These are phyloP conservation scores for Coemansia guatemalensis DNA, from an alignment of 192 early-diverging fungal species.

Conservation along the genomic window DNA sequence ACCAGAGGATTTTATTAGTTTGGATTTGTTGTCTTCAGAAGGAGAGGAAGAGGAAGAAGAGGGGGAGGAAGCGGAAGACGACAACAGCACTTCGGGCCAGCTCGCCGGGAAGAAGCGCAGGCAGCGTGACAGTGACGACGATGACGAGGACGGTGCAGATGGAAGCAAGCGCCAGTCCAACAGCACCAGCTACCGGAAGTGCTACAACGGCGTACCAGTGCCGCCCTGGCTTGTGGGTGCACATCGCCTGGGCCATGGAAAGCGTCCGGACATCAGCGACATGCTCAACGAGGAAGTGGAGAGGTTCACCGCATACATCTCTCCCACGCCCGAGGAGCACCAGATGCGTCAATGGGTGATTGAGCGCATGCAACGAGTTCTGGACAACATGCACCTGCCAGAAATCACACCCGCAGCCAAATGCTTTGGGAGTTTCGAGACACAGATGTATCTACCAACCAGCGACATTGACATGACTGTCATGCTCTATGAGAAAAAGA, in stretches of 20 bases:
- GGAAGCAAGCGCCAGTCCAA: conserved; percentile 4
- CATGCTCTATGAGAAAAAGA: conserved; percentile 28
- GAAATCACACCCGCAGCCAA: conserved; percentile 26
- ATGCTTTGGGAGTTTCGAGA: conserved; percentile 91
- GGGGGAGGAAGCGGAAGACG: neutral
- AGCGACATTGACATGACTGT: conserved; percentile 69
- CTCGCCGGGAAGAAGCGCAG: conserved; percentile 14
- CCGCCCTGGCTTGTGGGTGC: conserved; percentile 49
- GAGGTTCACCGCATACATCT: conserved; percentile 75
- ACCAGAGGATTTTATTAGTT: conserved; percentile 28
- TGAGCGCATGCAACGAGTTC: conserved; percentile 56
- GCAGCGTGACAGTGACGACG: conserved; percentile 8
- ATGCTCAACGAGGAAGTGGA: conserved; percentile 65
- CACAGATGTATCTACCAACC: conserved; percentile 81
- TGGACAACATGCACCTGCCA: conserved; percentile 37
- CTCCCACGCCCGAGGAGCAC: conserved; percentile 81
- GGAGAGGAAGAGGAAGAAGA: conserved; percentile 14
- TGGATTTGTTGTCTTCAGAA: conserved; percentile 18
- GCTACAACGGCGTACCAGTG: conserved; percentile 45
- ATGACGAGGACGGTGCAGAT: neutral
- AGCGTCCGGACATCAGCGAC: conserved; percentile 42
- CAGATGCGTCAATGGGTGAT: conserved; percentile 72
- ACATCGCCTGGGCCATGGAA: conserved; percentile 32
- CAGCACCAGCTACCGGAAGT: conserved; percentile 14
- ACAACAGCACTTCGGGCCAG: neutral